A percentile compares a stretch with the other conserved stretches of the same genome.
These are phyloP conservation scores for Bassia scoparia DNA, from an alignment of 148 eudicot species.

Conservation along the genomic window DNA sequence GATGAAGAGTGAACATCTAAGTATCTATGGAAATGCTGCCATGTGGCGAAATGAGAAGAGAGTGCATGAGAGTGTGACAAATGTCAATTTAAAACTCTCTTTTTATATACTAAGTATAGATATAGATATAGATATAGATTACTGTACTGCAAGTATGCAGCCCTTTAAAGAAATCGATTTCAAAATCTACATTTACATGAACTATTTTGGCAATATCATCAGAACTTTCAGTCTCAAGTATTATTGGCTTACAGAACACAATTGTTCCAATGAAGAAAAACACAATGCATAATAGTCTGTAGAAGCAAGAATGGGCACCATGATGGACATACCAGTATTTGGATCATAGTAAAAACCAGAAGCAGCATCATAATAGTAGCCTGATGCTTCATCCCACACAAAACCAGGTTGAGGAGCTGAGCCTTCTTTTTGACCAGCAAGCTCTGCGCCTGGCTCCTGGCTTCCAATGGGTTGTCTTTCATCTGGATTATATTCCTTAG, in stretches of 20 bases:
- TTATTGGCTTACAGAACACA: neutral
- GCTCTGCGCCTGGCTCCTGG: constrained; percentile 51
- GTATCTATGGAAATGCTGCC: no score
- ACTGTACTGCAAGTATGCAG: neutral
- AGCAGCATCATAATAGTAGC: constrained; percentile 91
- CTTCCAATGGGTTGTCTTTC: constrained; percentile 53
- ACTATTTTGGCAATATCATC: neutral
- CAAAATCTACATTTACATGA: neutral
- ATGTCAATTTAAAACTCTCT: no score
- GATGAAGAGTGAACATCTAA: no score
- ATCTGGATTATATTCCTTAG: constrained; percentile 94
- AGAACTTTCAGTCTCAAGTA: neutral
- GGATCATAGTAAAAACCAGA: constrained; percentile 97
- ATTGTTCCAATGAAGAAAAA: neutral
- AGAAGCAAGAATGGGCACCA: neutral
- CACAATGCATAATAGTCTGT: neutral
- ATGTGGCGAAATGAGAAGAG: no score
- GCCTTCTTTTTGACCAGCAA: constrained; percentile 44
- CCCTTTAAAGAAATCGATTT: neutral
- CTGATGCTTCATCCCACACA: constrained; percentile 99
- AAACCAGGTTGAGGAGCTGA: constrained; percentile 92
- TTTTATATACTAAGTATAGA: no score
- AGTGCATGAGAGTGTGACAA: no score
- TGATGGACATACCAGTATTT: constrained; percentile 61
- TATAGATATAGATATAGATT: no score